These are phyloP conservation scores for Ehretia macrophylla DNA, from an alignment of 257 asterid species.

Conservation along the genomic window DNA sequence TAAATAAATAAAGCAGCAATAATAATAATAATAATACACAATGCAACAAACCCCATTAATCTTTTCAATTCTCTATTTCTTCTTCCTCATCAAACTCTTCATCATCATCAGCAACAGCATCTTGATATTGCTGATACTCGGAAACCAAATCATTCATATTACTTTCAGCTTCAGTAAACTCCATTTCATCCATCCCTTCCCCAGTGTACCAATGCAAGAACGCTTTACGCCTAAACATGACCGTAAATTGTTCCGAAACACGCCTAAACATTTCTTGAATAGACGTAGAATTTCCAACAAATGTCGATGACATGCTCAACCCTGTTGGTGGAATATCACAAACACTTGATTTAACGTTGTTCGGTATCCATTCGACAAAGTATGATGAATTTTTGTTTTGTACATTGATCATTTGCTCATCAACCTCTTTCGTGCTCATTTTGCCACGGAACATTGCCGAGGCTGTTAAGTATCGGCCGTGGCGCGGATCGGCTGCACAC, in stretches of 20 bases:
- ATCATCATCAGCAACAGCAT: slow-evolving; percentile 56
- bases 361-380: slow-evolving; percentile 77
- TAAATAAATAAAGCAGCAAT: no score
- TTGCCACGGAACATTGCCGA: slow-evolving; percentile 76
- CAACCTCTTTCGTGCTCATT: slow-evolving; percentile 77
- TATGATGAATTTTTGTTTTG: slow-evolving; percentile 77
- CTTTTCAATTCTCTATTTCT: slow-evolving; percentile 15
- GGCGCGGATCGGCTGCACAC: slow-evolving; percentile 81
- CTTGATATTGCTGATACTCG: slow-evolving; percentile 80
- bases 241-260: slow-evolving; percentile 63
- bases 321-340: slow-evolving; percentile 74
- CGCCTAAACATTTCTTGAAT: slow-evolving; percentile 73
- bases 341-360: slow-evolving; percentile 71
- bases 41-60: no score
- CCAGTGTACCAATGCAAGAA: slow-evolving; percentile 75
- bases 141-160: slow-evolving; percentile 75
- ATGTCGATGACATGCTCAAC: slow-evolving; percentile 72
- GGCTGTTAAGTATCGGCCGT: slow-evolving; percentile 71
- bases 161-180: slow-evolving; percentile 71
- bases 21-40: no score
- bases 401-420: slow-evolving; percentile 70
- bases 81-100: slow-evolving; percentile 33
- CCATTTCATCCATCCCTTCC: slow-evolving; percentile 80
- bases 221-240: slow-evolving; percentile 67
- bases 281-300: slow-evolving; percentile 69